Conservation (phyloP, 192 early-diverging fungal genomes). For the Umbelopsis ramanniana region DNA sequence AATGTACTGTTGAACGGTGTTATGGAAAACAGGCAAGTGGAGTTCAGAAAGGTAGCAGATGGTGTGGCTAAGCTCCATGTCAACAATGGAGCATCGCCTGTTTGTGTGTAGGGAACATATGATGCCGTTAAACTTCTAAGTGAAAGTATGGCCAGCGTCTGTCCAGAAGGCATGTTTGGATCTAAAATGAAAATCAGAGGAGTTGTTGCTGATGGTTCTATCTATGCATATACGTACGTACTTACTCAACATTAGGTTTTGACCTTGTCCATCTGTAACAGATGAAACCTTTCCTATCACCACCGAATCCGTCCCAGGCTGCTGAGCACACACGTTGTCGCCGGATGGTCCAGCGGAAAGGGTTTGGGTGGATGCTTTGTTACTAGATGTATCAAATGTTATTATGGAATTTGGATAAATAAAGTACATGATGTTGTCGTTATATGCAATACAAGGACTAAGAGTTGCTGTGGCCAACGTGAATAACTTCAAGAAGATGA, state of each 20-base stretch:
- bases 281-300: background rate
- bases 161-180: background rate
- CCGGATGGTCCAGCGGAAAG: constrained; percentile 1
- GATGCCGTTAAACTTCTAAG: background rate
- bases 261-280: background rate
- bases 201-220: background rate
- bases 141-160: background rate
- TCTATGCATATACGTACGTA: background rate
- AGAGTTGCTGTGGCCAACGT: background rate
- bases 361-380: background rate
- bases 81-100: constrained; percentile 3
- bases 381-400: background rate
- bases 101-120: constrained; percentile 15
- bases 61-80: background rate
- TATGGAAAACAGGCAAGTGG: constrained; percentile 15
- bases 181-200: background rate
- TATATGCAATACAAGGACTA: background rate
- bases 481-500: background rate
- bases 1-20: constrained; percentile 7
- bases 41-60: constrained; percentile 3
- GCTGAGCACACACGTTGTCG: background rate
- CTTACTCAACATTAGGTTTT: background rate
- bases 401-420: constrained; percentile 8
- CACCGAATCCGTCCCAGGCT: background rate
- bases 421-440: background rate